Base-by-base conservation (phyloP, 148 eudicot genomes). In the Tetragonia tetragonoides region DNA sequence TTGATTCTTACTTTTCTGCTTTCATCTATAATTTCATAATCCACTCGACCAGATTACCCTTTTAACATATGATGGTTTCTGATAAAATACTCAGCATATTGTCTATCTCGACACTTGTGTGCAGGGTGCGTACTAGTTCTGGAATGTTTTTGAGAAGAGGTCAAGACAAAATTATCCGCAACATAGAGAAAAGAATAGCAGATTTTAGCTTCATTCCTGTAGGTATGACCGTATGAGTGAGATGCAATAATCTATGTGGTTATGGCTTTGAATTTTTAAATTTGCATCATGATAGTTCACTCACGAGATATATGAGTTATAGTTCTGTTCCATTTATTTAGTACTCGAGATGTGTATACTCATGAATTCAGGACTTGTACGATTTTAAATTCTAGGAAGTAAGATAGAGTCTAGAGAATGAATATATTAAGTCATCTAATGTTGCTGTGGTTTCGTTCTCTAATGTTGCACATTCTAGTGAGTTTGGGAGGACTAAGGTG, bases 61-160 rank as follows among this genome's bases (percentile, higher is more conserved):
- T 34, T 71, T 11, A 9, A 24, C 5, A 16, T 11, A 44, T 44
- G 9, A 28, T 28, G 34, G 0, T 41, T 7, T 71, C 21, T 62
- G 81, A 47, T 51, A 21, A 69, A 57, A 54, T 12, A 24, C 10
- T 6, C 56, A 8, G 42, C n/a, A 44, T 40, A n/a, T 28, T 8
- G 6, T 73, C 6, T 72, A n/a, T 4, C 68, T 76, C 74, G 76
- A 11, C 41, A 34, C 37, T 81, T 77, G 21, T 64, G 16, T 86
- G 74, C 87, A 92, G 98, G 88, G 98, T 90, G 72, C 95, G 96
- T n/a, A 94, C 98, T n/a, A 92, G 97, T 83, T 95, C 95, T 74
- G 97, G 97, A 81, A 94, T 82, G 87, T 90, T 94, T 87, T 79
- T 92, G 75, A 88, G 77, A 79, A 92, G 97, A 84, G 98, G 95